phyloP scores from a whole-genome alignment of 2,329 filamentous ascomycete species.

The Talaromyces piceae region DNA sequence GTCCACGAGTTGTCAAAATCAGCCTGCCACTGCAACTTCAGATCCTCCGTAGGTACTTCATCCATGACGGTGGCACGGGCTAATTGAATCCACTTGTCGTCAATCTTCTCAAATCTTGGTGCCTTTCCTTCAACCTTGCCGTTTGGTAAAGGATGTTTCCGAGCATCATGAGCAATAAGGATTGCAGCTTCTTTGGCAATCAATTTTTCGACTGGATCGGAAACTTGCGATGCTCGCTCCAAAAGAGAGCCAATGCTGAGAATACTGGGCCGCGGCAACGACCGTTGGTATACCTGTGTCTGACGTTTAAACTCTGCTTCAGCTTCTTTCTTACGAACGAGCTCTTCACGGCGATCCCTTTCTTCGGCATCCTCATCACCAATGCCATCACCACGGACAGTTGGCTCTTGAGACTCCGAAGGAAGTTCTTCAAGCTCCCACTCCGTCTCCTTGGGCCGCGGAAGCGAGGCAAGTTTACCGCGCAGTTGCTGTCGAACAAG shows the following conservation, averaged over 20 bases:
- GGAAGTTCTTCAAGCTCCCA: slow-evolving; percentile 85
- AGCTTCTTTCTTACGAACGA: slow-evolving; percentile 56
- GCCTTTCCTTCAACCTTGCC: slow-evolving; percentile 57
- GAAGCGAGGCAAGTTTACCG: slow-evolving; percentile 63
- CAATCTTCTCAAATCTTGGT: slow-evolving; percentile 55
- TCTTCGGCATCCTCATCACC: slow-evolving; percentile 66
- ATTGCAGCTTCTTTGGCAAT: slow-evolving; percentile 71
- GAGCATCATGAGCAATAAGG: slow-evolving; percentile 75
- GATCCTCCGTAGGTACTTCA: slow-evolving; percentile 50
- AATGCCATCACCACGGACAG: slow-evolving; percentile 43
- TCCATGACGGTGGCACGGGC: slow-evolving; percentile 70
- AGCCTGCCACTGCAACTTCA: slow-evolving; percentile 43
- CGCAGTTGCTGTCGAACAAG: slow-evolving; percentile 61
- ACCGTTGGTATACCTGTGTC: slow-evolving; percentile 83
- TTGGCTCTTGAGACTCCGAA: slow-evolving; percentile 64
- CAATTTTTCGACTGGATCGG: slow-evolving; percentile 58
- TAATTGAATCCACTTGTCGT: slow-evolving; percentile 64
- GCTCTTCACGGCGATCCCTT: slow-evolving; percentile 62
- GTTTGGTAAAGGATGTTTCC: slow-evolving; percentile 63
- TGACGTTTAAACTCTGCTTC: slow-evolving; percentile 68
- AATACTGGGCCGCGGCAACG: slow-evolving; percentile 66
- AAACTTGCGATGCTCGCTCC: slow-evolving; percentile 52
- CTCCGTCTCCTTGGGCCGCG: slow-evolving; percentile 85
- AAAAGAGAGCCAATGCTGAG: slow-evolving; percentile 66
- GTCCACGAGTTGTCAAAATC: slow-evolving; percentile 48